Conservation (phyloP, 148 eudicot genomes). For the Fagopyrum esculentum region DNA sequence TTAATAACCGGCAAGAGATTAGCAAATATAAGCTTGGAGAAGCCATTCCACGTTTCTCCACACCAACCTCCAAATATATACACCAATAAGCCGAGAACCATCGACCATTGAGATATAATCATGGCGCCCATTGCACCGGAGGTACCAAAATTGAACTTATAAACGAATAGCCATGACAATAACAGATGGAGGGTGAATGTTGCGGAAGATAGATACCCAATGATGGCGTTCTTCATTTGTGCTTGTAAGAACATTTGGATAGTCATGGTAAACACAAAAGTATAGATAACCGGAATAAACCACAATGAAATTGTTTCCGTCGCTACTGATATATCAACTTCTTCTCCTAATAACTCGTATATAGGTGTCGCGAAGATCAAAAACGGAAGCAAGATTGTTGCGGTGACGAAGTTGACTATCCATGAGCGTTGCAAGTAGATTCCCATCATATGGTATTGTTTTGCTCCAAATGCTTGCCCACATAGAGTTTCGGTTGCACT, state of each 20-base stretch:
- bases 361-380: conserved; percentile 12
- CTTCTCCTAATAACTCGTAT: conserved; percentile 9
- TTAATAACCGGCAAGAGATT: not conserved
- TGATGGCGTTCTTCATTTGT: too few relatives aligned
- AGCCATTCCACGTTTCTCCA: not conserved
- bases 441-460: conserved; percentile 17
- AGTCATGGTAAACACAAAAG: conserved; percentile 9
- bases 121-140: not conserved
- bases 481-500: conserved; percentile 8
- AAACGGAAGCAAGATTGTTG: conserved; percentile 11
- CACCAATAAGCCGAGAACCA: too few relatives aligned
- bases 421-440: conserved; percentile 20
- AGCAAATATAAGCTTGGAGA: not conserved
- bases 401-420: not conserved
- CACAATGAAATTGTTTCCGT: conserved; percentile 4
- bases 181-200: not conserved
- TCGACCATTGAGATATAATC: too few relatives aligned
- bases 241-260: conserved; percentile 9
- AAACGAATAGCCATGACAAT: conserved; percentile 12
- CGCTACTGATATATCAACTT: not conserved
- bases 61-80: too few relatives aligned
- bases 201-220: conserved; percentile 4
- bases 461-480: conserved; percentile 20
- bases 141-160: not conserved
- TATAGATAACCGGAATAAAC: conserved; percentile 15